Base-by-base conservation (phyloP, 257 asterid genomes). In the Solanum sitiens region DNA sequence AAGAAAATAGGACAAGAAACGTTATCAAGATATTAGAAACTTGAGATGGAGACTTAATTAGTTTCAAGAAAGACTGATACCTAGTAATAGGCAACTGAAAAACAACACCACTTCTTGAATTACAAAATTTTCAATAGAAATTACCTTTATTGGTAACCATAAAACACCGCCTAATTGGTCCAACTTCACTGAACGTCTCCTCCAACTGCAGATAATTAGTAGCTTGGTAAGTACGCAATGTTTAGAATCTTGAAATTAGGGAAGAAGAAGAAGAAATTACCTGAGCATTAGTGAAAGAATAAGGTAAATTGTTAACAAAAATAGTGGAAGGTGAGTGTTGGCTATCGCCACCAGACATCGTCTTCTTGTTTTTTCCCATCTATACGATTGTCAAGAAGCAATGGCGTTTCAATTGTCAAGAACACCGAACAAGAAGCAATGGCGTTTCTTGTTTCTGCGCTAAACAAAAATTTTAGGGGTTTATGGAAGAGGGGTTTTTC, bases 91-190 rank as follows among this genome's bases (percentile, higher is more conserved):
- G 12, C 74, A 85, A 85, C 77, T 85, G n/a, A 65, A 67, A 65
- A 42, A 25, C 30, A 42, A 27, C 16, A 8, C 21, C 25, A 40
- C 23, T 15, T 42, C 67, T 82, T 47, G 7, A 80, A 33, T 12
- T 63, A 23, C 50, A 33, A 86, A 32, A 7, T 30, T 9, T 53
- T n/a, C 25, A 82, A 42, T 87, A 27, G 87, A 76, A 71, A 89
- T 14, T 47, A 97, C 99, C 99, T 87, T 97, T 95, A 68, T 94
- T 94, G 15, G 93, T 92, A 59, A 96, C 99, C 97, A 96, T 90
- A 90, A 95, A 97, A 86, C 99, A 97, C 71, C 99, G 89, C 74
- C 99, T 91, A 72, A 97, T 93, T 3, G 98, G 99, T 68, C 99
- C 99, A 86, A 97, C 93, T 88, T 96, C 99, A 87, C 99, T 95